Percentiles rank a stretch among this genome's conserved stretches.
These are phyloP conservation scores for Malus orientalis DNA, from an alignment of 306 rosid genomes.

Conservation along the genomic window DNA sequence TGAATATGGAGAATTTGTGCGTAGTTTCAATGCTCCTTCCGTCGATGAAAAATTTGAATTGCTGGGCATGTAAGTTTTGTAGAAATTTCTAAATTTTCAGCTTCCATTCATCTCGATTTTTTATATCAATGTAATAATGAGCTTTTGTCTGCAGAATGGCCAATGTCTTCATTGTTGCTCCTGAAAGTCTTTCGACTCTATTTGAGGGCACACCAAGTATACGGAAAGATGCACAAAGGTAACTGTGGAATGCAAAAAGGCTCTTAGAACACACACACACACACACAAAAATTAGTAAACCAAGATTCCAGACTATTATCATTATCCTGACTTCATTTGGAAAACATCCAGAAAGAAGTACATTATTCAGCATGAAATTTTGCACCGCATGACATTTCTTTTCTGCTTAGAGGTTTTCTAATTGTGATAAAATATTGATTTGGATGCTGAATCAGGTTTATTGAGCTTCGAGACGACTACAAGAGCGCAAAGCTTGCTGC, in stretches of 20 bases:
- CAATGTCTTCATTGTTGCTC: constrained; percentile 97
- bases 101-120: not conserved
- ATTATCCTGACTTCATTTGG: not conserved
- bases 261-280: not conserved
- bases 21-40: constrained; percentile 80
- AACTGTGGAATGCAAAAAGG: not conserved
- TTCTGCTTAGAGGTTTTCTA: not conserved
- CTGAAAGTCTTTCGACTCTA: constrained; percentile 86
- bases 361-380: not conserved
- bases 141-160: constrained; percentile 61
- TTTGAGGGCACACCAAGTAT: constrained; percentile 98
- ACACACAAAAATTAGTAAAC: not conserved
- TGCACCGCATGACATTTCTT: not conserved
- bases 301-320: too few species aligned
- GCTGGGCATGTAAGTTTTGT: constrained; percentile 84
- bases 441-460: constrained; percentile 48
- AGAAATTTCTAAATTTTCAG: not conserved
- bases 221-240: constrained; percentile 95
- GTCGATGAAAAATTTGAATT: constrained; percentile 94
- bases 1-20: constrained; percentile 94
- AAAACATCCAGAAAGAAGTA: not conserved
- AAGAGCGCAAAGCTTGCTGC: constrained; percentile 93
- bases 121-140: constrained; percentile 19
- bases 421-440: constrained; percentile 22
- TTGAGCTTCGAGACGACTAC: constrained; percentile 93